Evolutionary conservation across 345 rosid genomes (phyloP).

Genomic region (Moricandia arvensis): DNA sequence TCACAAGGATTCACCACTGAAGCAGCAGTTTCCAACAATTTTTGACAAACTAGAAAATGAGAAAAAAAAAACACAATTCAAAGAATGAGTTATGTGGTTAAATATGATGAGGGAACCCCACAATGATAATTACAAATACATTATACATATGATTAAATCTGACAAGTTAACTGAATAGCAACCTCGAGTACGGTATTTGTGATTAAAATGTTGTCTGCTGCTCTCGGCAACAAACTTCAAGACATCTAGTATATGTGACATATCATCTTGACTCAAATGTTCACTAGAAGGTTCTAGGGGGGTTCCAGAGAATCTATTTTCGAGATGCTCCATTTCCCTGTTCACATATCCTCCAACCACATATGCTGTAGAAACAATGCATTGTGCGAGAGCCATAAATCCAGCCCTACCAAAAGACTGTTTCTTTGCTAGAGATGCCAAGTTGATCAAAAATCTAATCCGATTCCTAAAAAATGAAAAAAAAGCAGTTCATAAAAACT

Average conservation of each 20-base stretch:
- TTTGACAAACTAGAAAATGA: conserved; percentile 55
- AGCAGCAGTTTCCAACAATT: conserved; percentile 65
- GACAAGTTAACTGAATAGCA: conserved; percentile 30
- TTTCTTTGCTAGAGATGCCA: conserved; percentile 70
- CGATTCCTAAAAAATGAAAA: conserved; percentile 49
- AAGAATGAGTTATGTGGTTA: background rate
- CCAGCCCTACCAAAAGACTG: conserved; percentile 88
- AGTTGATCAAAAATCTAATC: conserved; percentile 51
- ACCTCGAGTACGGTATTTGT: conserved; percentile 89
- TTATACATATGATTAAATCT: conserved; percentile 17
- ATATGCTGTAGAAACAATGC: conserved; percentile 66
- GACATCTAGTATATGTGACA: conserved; percentile 55
- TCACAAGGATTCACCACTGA: conserved; percentile 45
- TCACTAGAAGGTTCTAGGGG: conserved; percentile 35
- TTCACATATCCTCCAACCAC: conserved; percentile 36
- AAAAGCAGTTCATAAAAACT: background rate
- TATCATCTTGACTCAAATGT: conserved; percentile 33
- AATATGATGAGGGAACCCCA: conserved; percentile 8
- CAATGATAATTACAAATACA: background rate
- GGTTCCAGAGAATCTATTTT: conserved; percentile 35
- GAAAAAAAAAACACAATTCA: conserved; percentile 12
- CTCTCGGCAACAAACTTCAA: conserved; percentile 76
- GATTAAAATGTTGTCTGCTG: conserved; percentile 97
- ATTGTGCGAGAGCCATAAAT: conserved; percentile 76
- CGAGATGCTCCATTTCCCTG: conserved; percentile 31